phyloP scores from a whole-genome alignment of 768 basidiomycete species.

The Tricholoma terreum region DNA sequence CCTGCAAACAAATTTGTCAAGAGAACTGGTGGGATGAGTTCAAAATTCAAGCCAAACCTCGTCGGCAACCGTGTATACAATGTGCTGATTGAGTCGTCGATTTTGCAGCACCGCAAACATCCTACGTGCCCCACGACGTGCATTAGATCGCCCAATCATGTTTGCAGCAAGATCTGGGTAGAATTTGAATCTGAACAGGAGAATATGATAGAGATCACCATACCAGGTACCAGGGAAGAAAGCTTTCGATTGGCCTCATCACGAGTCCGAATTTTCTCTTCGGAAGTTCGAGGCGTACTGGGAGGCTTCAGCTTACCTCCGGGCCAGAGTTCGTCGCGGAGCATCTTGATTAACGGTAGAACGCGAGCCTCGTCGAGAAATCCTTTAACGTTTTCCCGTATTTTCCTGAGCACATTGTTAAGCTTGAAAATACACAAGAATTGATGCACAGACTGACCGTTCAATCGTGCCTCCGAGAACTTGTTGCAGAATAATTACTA shows the following conservation, averaged over 20 bases:
- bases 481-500: constrained; percentile 95
- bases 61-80: constrained; percentile 83
- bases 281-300: constrained; percentile 62
- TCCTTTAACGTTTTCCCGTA: constrained; percentile 71
- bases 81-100: constrained; percentile 89
- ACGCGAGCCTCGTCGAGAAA: constrained; percentile 69
- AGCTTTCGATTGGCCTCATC: constrained; percentile 90
- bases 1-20: constrained; percentile 18
- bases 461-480: constrained; percentile 95
- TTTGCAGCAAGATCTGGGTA: constrained; percentile 85
- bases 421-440: neutral
- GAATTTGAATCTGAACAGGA: neutral
- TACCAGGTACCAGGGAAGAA: constrained; percentile 89
- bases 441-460: constrained; percentile 49
- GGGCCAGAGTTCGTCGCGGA: constrained; percentile 83
- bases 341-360: constrained; percentile 57
- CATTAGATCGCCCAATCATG: constrained; percentile 97
- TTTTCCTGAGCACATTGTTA: constrained; percentile 55
- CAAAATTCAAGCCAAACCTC: constrained; percentile 53
- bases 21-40: neutral
- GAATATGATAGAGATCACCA: constrained; percentile 2
- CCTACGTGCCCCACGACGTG: constrained; percentile 85
- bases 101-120: constrained; percentile 96
- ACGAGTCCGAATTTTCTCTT: constrained; percentile 77
- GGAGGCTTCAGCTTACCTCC: constrained; percentile 70